Conservation (phyloP, 495 filamentous ascomycete species). For the Melanomma pulvis-pyrius region DNA sequence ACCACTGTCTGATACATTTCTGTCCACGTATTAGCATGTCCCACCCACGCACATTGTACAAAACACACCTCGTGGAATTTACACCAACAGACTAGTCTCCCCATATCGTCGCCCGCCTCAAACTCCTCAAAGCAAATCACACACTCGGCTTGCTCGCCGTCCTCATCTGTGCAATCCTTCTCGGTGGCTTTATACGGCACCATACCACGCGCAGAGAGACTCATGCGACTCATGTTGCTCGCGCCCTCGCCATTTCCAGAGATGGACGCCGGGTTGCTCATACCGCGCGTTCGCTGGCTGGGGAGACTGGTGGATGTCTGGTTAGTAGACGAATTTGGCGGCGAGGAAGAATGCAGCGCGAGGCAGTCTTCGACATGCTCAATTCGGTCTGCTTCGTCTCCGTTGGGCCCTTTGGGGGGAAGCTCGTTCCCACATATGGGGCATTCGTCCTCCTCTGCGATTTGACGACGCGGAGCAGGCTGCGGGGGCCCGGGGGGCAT, state of each 20-base stretch:
- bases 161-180: conserved; percentile 83
- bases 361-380: conserved; percentile 80
- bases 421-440: conserved; percentile 82
- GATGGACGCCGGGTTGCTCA: conserved; percentile 18
- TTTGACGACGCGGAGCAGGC: conserved; percentile 20
- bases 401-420: conserved; percentile 63
- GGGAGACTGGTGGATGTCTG: conserved; percentile 16
- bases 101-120: conserved; percentile 79
- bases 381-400: conserved; percentile 67
- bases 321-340: not conserved
- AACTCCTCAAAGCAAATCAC: conserved; percentile 98
- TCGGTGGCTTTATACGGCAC: conserved; percentile 80
- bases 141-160: conserved; percentile 67
- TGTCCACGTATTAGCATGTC: conserved; percentile 12
- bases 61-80: conserved; percentile 72
- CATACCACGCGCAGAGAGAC: conserved; percentile 49
- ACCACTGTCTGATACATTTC: conserved; percentile 47
- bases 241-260: not conserved
- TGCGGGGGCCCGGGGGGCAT: conserved; percentile 16
- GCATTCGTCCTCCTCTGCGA: conserved; percentile 82
- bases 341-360: conserved; percentile 19
- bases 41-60: not conserved
- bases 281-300: conserved; percentile 37
- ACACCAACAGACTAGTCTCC: conserved; percentile 86
- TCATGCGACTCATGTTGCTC: not conserved